Evolutionary conservation across 441 rosid species (phyloP).

Genomic region (Pelargonium myrrhifolium): DNA sequence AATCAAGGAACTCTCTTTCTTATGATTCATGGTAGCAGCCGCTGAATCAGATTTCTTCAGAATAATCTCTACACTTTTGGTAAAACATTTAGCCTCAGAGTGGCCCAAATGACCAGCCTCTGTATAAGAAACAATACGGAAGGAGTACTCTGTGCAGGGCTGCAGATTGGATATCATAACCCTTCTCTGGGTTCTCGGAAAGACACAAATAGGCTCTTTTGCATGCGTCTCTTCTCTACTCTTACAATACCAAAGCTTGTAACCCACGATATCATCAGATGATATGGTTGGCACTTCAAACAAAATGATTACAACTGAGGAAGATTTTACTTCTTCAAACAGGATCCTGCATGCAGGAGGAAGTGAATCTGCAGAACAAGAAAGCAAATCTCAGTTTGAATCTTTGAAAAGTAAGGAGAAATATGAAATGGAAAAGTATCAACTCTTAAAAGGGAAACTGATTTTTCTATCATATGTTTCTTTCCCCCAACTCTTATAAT

Average conservation of each 20-base stretch:
- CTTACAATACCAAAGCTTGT: slow-evolving; percentile 81
- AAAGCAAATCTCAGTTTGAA: slow-evolving; percentile 12
- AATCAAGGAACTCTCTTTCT: slow-evolving; percentile 28
- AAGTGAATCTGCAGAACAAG: slow-evolving; percentile 44
- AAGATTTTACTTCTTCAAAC: slow-evolving; percentile 72
- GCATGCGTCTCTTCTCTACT: slow-evolving; percentile 53
- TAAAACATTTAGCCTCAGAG: slow-evolving; percentile 82
- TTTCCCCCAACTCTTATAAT: too few species aligned
- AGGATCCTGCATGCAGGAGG: slow-evolving; percentile 87
- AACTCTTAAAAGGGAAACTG: neutral
- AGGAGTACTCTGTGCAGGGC: slow-evolving; percentile 81
- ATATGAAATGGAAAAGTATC: neutral
- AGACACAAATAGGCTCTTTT: slow-evolving; percentile 50
- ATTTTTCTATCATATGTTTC: too few species aligned
- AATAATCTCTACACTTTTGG: slow-evolving; percentile 70
- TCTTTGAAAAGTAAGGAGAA: neutral
- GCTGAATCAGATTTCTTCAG: slow-evolving; percentile 34
- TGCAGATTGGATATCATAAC: slow-evolving; percentile 65
- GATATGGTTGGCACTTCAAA: slow-evolving; percentile 50
- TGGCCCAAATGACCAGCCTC: slow-evolving; percentile 67
- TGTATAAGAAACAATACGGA: slow-evolving; percentile 66
- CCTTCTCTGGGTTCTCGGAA: slow-evolving; percentile 71
- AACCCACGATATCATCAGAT: slow-evolving; percentile 54
- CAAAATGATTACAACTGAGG: slow-evolving; percentile 54
- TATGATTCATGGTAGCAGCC: slow-evolving; percentile 20